Base-by-base conservation (phyloP, 257 asterid genomes). In the Eustoma russellianum region DNA sequence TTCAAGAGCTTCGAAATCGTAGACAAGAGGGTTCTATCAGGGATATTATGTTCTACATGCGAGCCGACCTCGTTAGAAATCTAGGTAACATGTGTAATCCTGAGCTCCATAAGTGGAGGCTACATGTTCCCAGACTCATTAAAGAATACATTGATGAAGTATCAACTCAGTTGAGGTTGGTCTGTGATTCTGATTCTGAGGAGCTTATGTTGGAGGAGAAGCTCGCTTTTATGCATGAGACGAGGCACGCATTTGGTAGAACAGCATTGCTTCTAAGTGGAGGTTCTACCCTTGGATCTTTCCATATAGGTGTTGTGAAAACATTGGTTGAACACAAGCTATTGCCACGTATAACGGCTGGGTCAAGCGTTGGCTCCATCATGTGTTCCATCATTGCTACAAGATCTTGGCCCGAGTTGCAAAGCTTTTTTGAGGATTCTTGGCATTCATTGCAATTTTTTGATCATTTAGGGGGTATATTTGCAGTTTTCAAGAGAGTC, bases 41-140 rank as follows among this genome's bases (percentile, higher is more conserved):
- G 54, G 98, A 92, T 38, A 85, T 92, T 70, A 71, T 88, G 33
- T 85, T 92, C 65, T 85, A 79, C 46, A 92, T 92, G 98, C 73
- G 98, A 60, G 94, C 97, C 17, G 98, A 92, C 57, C 72, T 92
- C 13, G 77, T 88, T 35, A 79, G 98, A 56, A 87, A 92, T 66
- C 80, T 91, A 0, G 97, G 96, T 0, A 91, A 91, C 59, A 88
- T 85, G 97, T 92, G 97, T 61, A 92, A 92, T 63, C 95, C 97
- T 0, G 88, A 92, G 70, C 97, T 92, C 41, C 98, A 88, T 62
- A 84, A 82, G 67, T 94, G 94, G 5, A 72, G 94, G 63, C 97
- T 82, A 50, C 95, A 87, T 9, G 93, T 83, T 58, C 98, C 98
- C 5, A 92, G 71, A 62, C 84, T 88, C 45, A 92, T 88, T 49